A percentile compares a stretch with the other conserved stretches of the same genome.
Conservation (phyloP, 352 stramenopile species). For the Pythium aphanidermatum region DNA sequence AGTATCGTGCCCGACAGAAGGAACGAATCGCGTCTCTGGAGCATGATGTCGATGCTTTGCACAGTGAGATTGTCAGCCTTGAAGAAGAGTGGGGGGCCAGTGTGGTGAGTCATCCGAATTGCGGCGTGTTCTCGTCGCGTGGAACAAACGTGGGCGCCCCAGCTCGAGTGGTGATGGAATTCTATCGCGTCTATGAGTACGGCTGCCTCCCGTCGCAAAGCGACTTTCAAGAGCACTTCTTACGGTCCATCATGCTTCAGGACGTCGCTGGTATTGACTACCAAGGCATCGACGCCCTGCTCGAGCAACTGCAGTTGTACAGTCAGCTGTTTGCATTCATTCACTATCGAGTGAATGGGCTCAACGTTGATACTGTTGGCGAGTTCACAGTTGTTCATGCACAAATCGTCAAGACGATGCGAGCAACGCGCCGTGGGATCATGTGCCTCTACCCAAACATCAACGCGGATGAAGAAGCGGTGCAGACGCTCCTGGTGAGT, state of each 20-base stretch:
- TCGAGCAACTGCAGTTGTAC: slow-evolving; percentile 43
- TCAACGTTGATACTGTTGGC: slow-evolving; percentile 23
- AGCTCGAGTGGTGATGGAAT: slow-evolving; percentile 27
- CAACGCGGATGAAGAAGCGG: slow-evolving; percentile 21
- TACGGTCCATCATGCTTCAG: slow-evolving; percentile 43
- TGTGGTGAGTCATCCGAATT: not conserved
- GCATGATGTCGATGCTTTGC: not conserved
- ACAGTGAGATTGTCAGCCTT: not conserved
- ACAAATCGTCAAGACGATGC: slow-evolving; percentile 27
- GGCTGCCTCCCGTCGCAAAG: slow-evolving; percentile 23
- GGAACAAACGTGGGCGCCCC: slow-evolving; percentile 3
- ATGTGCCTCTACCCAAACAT: slow-evolving; percentile 36
- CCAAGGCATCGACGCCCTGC: slow-evolving; percentile 33
- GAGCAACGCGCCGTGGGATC: slow-evolving; percentile 28
- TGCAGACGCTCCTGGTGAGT: slow-evolving; percentile 34
- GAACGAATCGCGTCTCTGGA: slow-evolving; percentile 1
- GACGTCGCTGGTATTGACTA: slow-evolving; percentile 41
- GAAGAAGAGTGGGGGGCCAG: not conserved
- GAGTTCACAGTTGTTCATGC: slow-evolving; percentile 42
- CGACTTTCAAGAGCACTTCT: slow-evolving; percentile 34
- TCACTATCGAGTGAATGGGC: slow-evolving; percentile 19
- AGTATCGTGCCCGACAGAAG: slow-evolving; percentile 51
- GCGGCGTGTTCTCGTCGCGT: slow-evolving; percentile 8
- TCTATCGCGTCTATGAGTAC: slow-evolving; percentile 28
- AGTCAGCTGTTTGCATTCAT: slow-evolving; percentile 28